Base-by-base conservation (phyloP, 2,329 filamentous ascomycete genomes). In the Magnaporthales sp. region DNA sequence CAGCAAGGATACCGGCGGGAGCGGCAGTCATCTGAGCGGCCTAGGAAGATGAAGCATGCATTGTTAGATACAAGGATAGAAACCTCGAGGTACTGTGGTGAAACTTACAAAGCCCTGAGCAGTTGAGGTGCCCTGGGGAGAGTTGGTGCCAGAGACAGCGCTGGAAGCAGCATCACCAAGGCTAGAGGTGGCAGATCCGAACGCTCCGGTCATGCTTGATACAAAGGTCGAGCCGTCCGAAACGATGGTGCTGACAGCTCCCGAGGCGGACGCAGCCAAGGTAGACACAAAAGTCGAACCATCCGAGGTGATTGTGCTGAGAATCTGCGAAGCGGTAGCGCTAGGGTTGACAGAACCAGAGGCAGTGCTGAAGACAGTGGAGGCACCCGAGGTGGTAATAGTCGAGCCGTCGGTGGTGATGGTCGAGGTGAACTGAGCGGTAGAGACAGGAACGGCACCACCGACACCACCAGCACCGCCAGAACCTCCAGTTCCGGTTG, bases 1-100 rank as follows among this genome's bases (percentile, higher is more conserved):
- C 82, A 65, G 81, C 82, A 56, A 84, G 68, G 63, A 84, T 69
- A 67, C 81, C 83, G 30, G 70, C 71, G 26, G 81, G 80, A 51
- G 78, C 81, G 67, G 78, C 80, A 63, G 82, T 83, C 71, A 76
- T 75, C 67, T 80, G 76, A 58, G 80, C 74, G 64, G 70, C 74
- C 74, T 76, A 62, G 29, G 3, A 24, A 24, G 24, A 22, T 8
- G 4, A 19, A 63, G 30, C 30, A 63, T 22, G 19, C 8, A 26
- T 46, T 51, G 67, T 72, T 67, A 71, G 68, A 54, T 4, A 1
- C 26, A n/a, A 2, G 24, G 2, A n/a, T 6, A 27, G 5, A 24
- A 32, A 13, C 11, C 3, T 26, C 11, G 62, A 64, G 62, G 63
- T 13, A 61, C 8, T 22, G n/a, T 8, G 24, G 29, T n/a, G 15